phyloP scores from a whole-genome alignment of 2,329 filamentous ascomycete genomes.

The Hypoxylon sp. region DNA sequence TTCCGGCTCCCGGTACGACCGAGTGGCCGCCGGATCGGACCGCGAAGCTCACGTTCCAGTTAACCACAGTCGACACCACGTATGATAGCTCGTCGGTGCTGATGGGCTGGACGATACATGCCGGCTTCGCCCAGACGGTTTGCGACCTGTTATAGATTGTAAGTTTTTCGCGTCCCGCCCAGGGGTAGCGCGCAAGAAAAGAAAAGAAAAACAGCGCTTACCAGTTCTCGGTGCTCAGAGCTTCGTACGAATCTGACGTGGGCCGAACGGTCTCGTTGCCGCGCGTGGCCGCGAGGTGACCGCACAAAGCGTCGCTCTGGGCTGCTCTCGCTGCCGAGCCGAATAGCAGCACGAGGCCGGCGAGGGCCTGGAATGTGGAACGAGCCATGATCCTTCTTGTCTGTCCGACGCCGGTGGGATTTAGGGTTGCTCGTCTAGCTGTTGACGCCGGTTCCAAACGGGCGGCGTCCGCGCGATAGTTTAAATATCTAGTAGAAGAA shows the following conservation, averaged over 20 bases:
- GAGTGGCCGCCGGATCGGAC: slow-evolving; percentile 41
- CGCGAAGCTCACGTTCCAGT: slow-evolving; percentile 32
- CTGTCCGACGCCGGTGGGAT: slow-evolving; percentile 5
- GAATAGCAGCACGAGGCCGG: slow-evolving; percentile 12
- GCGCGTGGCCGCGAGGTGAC: slow-evolving; percentile 16
- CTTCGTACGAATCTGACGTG: slow-evolving; percentile 19
- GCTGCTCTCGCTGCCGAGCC: slow-evolving; percentile 11
- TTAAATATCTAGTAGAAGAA: slow-evolving; percentile 22
- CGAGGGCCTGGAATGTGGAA: slow-evolving; percentile 9
- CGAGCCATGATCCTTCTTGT: slow-evolving; percentile 18
- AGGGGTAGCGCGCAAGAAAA: neutral
- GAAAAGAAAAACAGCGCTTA: too few species aligned
- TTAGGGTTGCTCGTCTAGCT: slow-evolving; percentile 12
- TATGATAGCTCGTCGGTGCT: slow-evolving; percentile 29
- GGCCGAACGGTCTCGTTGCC: slow-evolving; percentile 24
- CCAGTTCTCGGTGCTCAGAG: slow-evolving; percentile 32
- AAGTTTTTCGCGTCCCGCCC: neutral
- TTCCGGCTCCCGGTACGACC: slow-evolving; percentile 32
- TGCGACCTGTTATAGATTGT: slow-evolving; percentile 33
- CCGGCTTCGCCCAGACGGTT: slow-evolving; percentile 37
- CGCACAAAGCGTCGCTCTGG: slow-evolving; percentile 16
- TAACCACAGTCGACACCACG: slow-evolving; percentile 28
- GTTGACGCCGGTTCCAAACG: slow-evolving; percentile 4
- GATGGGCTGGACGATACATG: slow-evolving; percentile 37
- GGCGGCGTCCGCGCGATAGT: slow-evolving; percentile 17